phyloP scores from a whole-genome alignment of 2,329 filamentous ascomycete species.

The Cytospora schulzeri region DNA sequence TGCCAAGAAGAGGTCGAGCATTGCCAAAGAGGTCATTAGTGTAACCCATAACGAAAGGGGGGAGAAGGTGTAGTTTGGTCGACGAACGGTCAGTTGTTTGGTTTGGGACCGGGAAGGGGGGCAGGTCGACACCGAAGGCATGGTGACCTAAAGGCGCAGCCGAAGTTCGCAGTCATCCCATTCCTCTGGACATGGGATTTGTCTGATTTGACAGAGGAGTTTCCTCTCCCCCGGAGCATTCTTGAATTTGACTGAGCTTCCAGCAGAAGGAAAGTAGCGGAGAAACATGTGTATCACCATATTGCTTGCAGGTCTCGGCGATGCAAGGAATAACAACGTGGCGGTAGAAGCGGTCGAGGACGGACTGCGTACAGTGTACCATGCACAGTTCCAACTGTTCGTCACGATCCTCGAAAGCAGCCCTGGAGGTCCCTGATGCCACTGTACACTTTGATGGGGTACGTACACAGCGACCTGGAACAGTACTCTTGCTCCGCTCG shows the following conservation, averaged over 20 bases:
- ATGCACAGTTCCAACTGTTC: not conserved
- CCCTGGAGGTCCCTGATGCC: not conserved
- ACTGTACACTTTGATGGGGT: not conserved
- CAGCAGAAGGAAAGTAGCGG: constrained; percentile 18
- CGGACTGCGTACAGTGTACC: not conserved
- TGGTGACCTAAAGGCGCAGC: not conserved
- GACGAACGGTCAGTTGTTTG: too few species aligned
- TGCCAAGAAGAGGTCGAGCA: not conserved
- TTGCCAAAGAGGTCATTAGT: not conserved
- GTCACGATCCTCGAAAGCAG: not conserved
- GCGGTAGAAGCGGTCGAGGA: constrained; percentile 7
- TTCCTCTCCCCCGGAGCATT: not conserved
- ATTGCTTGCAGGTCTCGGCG: constrained; percentile 19
- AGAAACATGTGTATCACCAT: constrained; percentile 9
- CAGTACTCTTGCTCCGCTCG: not conserved
- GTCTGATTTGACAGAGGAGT: not conserved
- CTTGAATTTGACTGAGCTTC: not conserved
- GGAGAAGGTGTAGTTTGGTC: too few species aligned
- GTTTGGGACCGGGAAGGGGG: too few species aligned
- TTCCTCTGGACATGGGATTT: not conserved
- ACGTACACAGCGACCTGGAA: not conserved
- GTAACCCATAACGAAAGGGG: not conserved
- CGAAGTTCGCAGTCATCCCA: not conserved
- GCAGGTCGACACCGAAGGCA: not conserved
- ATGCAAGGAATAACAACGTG: constrained; percentile 13